Evolutionary conservation across 139 green algal species (phyloP).

Genomic region (Micractinium conductrix): DNA sequence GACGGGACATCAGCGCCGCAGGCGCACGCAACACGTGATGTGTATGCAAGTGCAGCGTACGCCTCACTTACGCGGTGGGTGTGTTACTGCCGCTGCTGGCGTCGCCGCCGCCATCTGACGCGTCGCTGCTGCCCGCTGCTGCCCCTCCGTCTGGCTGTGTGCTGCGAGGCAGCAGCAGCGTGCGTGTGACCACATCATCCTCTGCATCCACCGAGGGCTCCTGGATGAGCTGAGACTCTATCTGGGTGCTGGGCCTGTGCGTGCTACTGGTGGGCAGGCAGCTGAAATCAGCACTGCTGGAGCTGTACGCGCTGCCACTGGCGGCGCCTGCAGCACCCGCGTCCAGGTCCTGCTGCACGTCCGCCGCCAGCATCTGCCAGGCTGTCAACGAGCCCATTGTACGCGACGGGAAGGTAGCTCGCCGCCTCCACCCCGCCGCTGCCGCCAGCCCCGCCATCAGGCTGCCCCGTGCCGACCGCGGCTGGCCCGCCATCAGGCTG

Average conservation of each 20-base stretch:
- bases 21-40: background rate
- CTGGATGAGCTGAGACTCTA: background rate
- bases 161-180: background rate
- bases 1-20: too few relatives aligned
- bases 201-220: background rate
- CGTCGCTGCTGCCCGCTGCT: background rate
- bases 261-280: background rate
- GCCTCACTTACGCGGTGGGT: too few relatives aligned
- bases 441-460: too few relatives aligned
- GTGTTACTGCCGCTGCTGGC: background rate
- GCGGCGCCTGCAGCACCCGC: background rate
- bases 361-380: constrained; percentile 34
- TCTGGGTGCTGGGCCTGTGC: background rate
- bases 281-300: background rate
- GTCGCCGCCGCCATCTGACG: background rate
- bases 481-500: background rate
- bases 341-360: constrained; percentile 15
- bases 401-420: background rate
- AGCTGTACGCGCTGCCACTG: background rate
- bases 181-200: background rate
- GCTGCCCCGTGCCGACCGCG: background rate
- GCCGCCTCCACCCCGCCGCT: background rate
- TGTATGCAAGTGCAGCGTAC: background rate
- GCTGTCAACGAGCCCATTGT: constrained; percentile 31
- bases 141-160: background rate